Evolutionary conservation across 2,329 filamentous ascomycete species (phyloP), one percentile per base, ranked within the genome.

Genomic region (Fusarium sambucinum): DNA sequence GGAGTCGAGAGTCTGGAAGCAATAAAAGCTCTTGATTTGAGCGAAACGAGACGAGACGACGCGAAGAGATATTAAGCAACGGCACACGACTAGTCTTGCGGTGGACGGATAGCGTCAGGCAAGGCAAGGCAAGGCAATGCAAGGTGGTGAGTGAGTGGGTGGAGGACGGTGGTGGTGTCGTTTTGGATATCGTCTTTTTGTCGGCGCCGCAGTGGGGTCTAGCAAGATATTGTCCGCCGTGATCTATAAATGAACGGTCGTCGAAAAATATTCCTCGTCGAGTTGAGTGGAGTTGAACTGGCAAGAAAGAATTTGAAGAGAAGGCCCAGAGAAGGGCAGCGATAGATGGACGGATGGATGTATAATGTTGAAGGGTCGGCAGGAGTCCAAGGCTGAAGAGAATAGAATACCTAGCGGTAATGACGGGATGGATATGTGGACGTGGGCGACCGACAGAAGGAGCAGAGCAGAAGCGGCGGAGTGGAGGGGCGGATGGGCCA

Each of bases 171-270:
- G 59, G 71, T 65, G 61, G 60, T 61, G 69, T 73, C 67, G 71
- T 70, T 69, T 66, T 70, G 53, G 63, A 69, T 71, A 63, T 69
- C 55, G 62, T 70, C 58, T 68, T 70, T 66, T 70, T 70, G 63
- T 64, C 66, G 66, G 51, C 66, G 66, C 66, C 67, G 67, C 59
- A 53, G 67, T 69, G 67, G 67, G 66, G 66, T 69, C 62, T 55
- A 66, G 50, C 66, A 67, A 57, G 62, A 69, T 69, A 63, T 70
- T 53, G 63, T 67, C 67, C 55, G 63, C 55, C 44, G 66, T 60
- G 40, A 52, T 64, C 60, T 64, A 59, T 56, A 53, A 45, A 50
- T 59, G 47, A 55, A 53, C 56, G 41, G 62, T 63, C 41, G 66
- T 64, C 67, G 58, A 69, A 70, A 63, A 62, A 46, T 51, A 42